Evolutionary conservation across 2,329 filamentous ascomycete species (phyloP), one percentile per base, ranked within the genome.

Genomic region (Phyllosticta ampelicida): DNA sequence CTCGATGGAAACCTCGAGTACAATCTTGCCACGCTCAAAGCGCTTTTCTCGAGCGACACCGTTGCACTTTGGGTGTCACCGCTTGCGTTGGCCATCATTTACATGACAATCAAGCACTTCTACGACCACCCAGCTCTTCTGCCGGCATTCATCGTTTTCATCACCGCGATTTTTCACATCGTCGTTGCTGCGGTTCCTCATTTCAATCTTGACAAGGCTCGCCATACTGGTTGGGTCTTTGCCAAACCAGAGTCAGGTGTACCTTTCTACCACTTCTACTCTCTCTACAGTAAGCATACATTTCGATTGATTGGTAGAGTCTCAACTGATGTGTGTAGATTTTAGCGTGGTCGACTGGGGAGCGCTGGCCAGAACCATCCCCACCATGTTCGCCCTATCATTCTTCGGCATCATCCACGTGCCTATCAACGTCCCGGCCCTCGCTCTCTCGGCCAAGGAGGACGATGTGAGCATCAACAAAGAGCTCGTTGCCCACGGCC

Each of bases 371-470:
- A 85, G 90, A 66, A 91, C 87, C 1, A 80, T 96, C 28, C 94
- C 94, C 0, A 91, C 94, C 28, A 97, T 99, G 89, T 85, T 99
- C 66, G 94, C 94, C 0, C 76, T 99, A 61, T 97, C 94, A 0
- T 99, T 99, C 76, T 99, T 99, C 66, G 94, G 94, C 55, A 86
- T 99, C 58, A 81, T 99, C 2, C 94, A 99, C 69, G 94, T 99
- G 2, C 94, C 94, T 0, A 99, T 99, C 74, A 99, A 99, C 66
- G 91, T 99, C 4, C 94, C 94, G 2, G 94, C 94, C 2, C 76
- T 99, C 60, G 94, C 90, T 0, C 86, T 96, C 53, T 90, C 90
- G 29, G 89, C 88, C 4, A 90, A 90, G 50, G 91, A 97, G 71
- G 94, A 99, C 68, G 88, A 97, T 67, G 81, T 95, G 28, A 86